phyloP scores from a whole-genome alignment of 345 rosid species.

The Durio zibethinus region DNA sequence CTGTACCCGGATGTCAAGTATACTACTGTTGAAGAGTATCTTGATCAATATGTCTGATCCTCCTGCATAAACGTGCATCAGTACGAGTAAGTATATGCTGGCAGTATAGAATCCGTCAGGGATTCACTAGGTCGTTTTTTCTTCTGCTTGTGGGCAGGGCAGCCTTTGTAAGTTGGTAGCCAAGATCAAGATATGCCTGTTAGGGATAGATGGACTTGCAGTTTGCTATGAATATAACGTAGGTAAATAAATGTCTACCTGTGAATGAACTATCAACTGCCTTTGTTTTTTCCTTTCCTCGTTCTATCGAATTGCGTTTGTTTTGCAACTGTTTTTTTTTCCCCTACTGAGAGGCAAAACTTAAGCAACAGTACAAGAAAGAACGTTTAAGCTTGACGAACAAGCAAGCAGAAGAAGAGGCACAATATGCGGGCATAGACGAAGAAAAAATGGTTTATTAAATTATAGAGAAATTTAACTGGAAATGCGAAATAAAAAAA shows the following conservation, averaged over 20 bases:
- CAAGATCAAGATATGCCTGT: background rate
- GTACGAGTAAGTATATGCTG: slow-evolving; percentile 2
- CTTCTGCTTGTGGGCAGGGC: background rate
- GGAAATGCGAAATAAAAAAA: too few species aligned
- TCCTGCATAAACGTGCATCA: background rate
- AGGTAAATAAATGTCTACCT: background rate
- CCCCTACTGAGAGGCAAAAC: background rate
- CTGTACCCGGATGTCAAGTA: slow-evolving; percentile 56
- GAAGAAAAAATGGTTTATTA: too few species aligned
- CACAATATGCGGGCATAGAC: background rate
- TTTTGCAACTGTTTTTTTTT: background rate
- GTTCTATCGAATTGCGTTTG: background rate
- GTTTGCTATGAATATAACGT: background rate
- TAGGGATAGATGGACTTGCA: background rate
- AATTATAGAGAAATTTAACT: background rate
- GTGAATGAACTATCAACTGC: background rate
- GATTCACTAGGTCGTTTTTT: background rate
- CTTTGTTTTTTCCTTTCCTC: background rate
- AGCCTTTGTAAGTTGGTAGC: background rate
- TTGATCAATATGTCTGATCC: slow-evolving; percentile 9
- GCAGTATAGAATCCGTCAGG: too few species aligned
- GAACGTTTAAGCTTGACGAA: background rate
- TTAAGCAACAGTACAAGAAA: too few species aligned
- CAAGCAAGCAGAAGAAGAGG: background rate
- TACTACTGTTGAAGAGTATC: slow-evolving; percentile 46